Conservation (phyloP, 768 basidiomycete species). For the Hygrophorus pudorinus region DNA sequence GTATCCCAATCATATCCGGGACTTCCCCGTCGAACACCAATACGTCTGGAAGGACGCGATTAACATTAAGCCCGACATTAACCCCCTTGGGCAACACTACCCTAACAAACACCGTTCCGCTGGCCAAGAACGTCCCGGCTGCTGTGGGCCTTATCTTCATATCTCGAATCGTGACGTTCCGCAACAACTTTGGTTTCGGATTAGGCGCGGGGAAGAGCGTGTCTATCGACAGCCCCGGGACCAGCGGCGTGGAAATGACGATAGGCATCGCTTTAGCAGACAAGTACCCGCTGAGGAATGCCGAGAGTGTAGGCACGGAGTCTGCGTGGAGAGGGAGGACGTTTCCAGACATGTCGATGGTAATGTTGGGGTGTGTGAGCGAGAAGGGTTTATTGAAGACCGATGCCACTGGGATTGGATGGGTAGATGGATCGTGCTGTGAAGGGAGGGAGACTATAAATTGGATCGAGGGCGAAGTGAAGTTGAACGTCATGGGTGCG, state of each 20-base stretch:
- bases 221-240: slow-evolving; percentile 36
- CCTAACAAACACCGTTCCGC: slow-evolving; percentile 55
- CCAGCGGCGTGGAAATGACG: slow-evolving; percentile 43
- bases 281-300: slow-evolving; percentile 57
- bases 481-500: slow-evolving; percentile 34
- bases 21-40: slow-evolving; percentile 69
- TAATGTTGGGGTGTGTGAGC: slow-evolving; percentile 61
- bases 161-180: slow-evolving; percentile 61
- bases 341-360: slow-evolving; percentile 43
- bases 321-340: slow-evolving; percentile 41
- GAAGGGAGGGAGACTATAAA: slow-evolving; percentile 49
- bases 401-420: slow-evolving; percentile 38
- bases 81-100: slow-evolving; percentile 65
- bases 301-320: slow-evolving; percentile 37
- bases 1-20: slow-evolving; percentile 28
- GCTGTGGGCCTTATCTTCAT: slow-evolving; percentile 54
- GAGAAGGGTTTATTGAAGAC: slow-evolving; percentile 45
- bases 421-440: slow-evolving; percentile 7
- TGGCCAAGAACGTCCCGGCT: slow-evolving; percentile 45
- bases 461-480: slow-evolving; percentile 48
- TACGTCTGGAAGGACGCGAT: slow-evolving; percentile 62
- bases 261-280: slow-evolving; percentile 48
- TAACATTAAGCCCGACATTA: slow-evolving; percentile 53
- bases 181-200: slow-evolving; percentile 55
- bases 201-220: slow-evolving; percentile 57